Evolutionary conservation across 345 rosid species (phyloP).

Genomic region (Streptanthus diversifolius): DNA sequence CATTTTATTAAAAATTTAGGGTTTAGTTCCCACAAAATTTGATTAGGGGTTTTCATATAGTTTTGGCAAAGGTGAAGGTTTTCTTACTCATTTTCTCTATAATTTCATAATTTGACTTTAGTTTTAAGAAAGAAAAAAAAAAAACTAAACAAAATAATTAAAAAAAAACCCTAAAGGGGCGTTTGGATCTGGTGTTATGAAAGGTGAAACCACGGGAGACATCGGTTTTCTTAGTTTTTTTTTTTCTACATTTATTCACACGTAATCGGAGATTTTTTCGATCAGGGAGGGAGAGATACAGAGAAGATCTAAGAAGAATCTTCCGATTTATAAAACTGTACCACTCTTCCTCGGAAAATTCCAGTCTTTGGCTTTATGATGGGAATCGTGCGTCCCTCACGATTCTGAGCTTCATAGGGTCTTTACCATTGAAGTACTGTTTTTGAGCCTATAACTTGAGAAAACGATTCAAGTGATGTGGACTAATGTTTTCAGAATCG

Average conservation of each 20-base stretch:
- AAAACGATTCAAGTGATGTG: slow-evolving; percentile 48
- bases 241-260: too few species aligned
- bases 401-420: neutral
- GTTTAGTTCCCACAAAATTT: too few species aligned
- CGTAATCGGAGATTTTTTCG: too few species aligned
- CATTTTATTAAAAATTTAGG: too few species aligned
- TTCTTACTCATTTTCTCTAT: neutral
- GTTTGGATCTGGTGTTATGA: neutral
- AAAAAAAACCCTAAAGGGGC: neutral
- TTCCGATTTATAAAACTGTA: neutral
- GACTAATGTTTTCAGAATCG: slow-evolving; percentile 88
- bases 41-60: too few species aligned
- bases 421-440: neutral
- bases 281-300: too few species aligned
- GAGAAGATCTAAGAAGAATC: neutral
- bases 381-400: neutral
- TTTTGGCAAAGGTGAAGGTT: too few species aligned
- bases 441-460: neutral
- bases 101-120: neutral
- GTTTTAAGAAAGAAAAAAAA: neutral
- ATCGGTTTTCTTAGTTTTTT: neutral
- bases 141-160: neutral
- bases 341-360: neutral
- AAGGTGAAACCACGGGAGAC: neutral
- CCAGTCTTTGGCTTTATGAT: neutral